A percentile compares a stretch with the other conserved stretches of the same genome.
Evolutionary conservation across 1,284 basidiomycete genomes (phyloP).

Genomic region (Ceratobasidium sp.): DNA sequence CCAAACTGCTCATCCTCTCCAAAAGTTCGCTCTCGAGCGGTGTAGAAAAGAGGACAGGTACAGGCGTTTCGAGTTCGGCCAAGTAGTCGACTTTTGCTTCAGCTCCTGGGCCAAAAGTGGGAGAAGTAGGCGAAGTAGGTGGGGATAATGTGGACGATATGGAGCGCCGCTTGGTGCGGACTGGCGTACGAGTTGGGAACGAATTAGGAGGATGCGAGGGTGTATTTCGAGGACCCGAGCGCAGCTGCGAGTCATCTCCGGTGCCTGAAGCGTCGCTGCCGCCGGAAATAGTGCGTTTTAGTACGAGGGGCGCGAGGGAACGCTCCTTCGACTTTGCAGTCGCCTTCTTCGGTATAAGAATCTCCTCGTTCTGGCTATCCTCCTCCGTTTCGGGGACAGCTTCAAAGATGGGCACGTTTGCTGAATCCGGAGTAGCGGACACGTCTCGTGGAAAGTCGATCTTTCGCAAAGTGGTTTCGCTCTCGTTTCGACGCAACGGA

Average conservation of each 20-base stretch:
- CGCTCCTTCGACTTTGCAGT: neutral
- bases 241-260: constrained; percentile 34
- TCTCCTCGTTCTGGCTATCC: constrained; percentile 45
- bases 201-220: constrained; percentile 45
- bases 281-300: neutral
- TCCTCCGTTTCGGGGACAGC: constrained; percentile 40
- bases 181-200: constrained; percentile 86
- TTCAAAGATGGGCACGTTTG: neutral
- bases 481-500: constrained; percentile 31
- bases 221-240: constrained; percentile 28
- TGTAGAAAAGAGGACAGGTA: constrained; percentile 88
- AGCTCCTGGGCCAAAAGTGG: constrained; percentile 45
- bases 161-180: constrained; percentile 93
- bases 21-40: constrained; percentile 85
- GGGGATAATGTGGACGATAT: constrained; percentile 80
- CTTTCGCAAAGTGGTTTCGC: constrained; percentile 37
- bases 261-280: constrained; percentile 2
- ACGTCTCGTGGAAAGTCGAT: constrained; percentile 28
- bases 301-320: neutral
- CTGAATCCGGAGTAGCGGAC: neutral
- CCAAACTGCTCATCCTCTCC: constrained; percentile 80
- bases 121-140: constrained; percentile 55
- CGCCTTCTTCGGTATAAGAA: constrained; percentile 35
- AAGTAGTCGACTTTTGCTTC: constrained; percentile 69
- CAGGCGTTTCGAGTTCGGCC: constrained; percentile 75